These are phyloP conservation scores for Eutrema japonicum DNA, from an alignment of 345 rosid species.

Conservation along the genomic window DNA sequence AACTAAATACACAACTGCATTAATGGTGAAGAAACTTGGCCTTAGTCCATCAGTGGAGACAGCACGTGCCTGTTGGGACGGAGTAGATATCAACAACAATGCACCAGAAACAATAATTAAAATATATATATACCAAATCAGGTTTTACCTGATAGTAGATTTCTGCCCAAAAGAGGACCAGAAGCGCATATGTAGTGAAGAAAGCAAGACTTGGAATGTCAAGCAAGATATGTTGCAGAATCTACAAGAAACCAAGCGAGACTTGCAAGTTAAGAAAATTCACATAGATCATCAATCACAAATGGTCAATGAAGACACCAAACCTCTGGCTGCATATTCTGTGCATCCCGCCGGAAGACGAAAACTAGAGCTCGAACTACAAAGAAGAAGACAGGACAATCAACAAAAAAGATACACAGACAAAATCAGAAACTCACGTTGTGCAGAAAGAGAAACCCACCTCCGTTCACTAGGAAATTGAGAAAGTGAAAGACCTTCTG, in stretches of 20 bases:
- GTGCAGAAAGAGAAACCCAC: slow-evolving; percentile 42
- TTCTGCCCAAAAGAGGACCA: slow-evolving; percentile 88
- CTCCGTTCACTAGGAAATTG: slow-evolving; percentile 89
- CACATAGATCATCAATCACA: slow-evolving; percentile 14
- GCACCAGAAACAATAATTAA: background rate
- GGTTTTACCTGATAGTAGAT: slow-evolving; percentile 73
- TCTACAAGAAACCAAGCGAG: slow-evolving; percentile 47
- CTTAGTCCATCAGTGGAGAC: slow-evolving; percentile 86
- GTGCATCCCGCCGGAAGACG: slow-evolving; percentile 63
- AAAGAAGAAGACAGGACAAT: slow-evolving; percentile 3
- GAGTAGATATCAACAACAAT: slow-evolving; percentile 8
- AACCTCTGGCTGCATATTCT: slow-evolving; percentile 69
- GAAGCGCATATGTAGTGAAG: slow-evolving; percentile 77
- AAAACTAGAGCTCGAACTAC: slow-evolving; percentile 81
- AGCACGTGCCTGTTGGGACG: slow-evolving; percentile 71
- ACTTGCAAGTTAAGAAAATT: slow-evolving; percentile 20
- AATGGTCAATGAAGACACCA: slow-evolving; percentile 1
- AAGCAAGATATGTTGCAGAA: slow-evolving; percentile 71
- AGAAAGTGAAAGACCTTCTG: slow-evolving; percentile 95
- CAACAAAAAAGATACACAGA: background rate
- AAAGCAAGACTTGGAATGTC: slow-evolving; percentile 78
- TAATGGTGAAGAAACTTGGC: slow-evolving; percentile 76
- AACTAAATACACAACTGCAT: slow-evolving; percentile 68
- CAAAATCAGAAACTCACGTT: background rate
- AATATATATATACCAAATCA: background rate